A percentile compares a stretch with the other conserved stretches of the same genome.
Conservation (phyloP, 2,329 filamentous ascomycete species). For the Penicillium paneum region DNA sequence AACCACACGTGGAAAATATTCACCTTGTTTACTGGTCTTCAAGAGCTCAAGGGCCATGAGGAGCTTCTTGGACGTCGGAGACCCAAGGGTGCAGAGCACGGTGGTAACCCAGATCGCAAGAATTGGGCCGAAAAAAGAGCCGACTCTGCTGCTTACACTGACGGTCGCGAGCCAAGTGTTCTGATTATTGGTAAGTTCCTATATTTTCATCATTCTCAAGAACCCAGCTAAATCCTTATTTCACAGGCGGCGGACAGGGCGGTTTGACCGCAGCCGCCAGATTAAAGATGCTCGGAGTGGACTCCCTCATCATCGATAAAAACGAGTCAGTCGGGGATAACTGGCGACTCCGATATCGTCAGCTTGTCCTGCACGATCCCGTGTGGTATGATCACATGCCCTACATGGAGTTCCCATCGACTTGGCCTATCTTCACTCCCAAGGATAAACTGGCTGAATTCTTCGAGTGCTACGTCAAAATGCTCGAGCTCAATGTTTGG, state of each 20-base stretch:
- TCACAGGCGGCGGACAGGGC: neutral
- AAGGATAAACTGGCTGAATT: slow-evolving; percentile 69
- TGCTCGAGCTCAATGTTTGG: slow-evolving; percentile 26
- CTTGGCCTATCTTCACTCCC: slow-evolving; percentile 69
- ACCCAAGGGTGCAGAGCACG: neutral
- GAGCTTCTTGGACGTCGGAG: neutral
- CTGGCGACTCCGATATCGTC: slow-evolving; percentile 56
- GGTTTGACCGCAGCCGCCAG: neutral
- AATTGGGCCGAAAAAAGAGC: neutral
- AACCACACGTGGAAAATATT: neutral
- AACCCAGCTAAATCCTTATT: neutral
- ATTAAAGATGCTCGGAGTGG: slow-evolving; percentile 54
- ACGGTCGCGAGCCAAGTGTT: neutral
- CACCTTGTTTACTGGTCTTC: neutral
- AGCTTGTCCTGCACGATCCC: neutral
- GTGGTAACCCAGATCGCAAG: neutral
- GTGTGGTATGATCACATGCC: slow-evolving; percentile 49
- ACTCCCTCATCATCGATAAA: slow-evolving; percentile 57
- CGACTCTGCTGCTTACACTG: neutral
- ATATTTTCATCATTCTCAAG: neutral
- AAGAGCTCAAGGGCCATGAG: neutral
- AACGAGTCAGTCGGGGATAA: slow-evolving; percentile 60
- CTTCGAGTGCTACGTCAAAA: slow-evolving; percentile 62
- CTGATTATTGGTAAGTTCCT: neutral
- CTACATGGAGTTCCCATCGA: slow-evolving; percentile 60